Evolutionary conservation across 2,329 filamentous ascomycete species (phyloP).

Genomic region (Cercospora zeae-maydis): DNA sequence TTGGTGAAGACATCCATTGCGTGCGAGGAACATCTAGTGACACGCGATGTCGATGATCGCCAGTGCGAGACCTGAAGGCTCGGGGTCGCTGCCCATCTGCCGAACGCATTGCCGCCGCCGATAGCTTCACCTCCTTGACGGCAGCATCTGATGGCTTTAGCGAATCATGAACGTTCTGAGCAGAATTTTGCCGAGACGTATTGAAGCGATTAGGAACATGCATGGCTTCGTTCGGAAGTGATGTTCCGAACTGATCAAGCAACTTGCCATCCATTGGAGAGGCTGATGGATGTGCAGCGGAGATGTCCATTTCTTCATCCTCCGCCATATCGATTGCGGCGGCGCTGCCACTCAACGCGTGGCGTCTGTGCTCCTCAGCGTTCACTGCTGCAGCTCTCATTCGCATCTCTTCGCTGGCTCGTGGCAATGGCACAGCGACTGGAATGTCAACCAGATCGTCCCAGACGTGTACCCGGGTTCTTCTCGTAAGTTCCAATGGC

Average conservation of each 20-base stretch:
- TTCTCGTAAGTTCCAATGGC: conserved; percentile 83
- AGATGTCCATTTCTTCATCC: conserved; percentile 79
- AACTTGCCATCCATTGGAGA: conserved; percentile 59
- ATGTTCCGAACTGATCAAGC: conserved; percentile 53
- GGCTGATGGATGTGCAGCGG: conserved; percentile 59
- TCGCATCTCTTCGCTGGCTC: conserved; percentile 79
- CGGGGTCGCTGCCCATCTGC: conserved; percentile 22
- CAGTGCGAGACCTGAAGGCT: conserved; percentile 29
- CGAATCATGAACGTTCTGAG: conserved; percentile 37
- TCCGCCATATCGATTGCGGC: conserved; percentile 12
- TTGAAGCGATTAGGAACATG: conserved; percentile 47
- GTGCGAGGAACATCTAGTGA: conserved; percentile 27
- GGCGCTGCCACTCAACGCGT: conserved; percentile 22
- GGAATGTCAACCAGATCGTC: conserved; percentile 96
- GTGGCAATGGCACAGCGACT: conserved; percentile 83
- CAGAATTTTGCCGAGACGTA: conserved; percentile 45
- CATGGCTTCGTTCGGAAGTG: conserved; percentile 36
- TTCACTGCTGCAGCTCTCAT: conserved; percentile 47
- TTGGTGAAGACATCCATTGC: conserved; percentile 31
- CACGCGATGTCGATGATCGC: conserved; percentile 23
- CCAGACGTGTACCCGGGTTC: conserved; percentile 93
- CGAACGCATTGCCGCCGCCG: conserved; percentile 5
- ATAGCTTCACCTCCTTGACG: conserved; percentile 22
- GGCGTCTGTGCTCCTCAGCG: conserved; percentile 12
- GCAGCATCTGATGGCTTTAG: conserved; percentile 2